Evolutionary conservation across 768 basidiomycete genomes (phyloP).

Genomic region (Boletellus ananas): DNA sequence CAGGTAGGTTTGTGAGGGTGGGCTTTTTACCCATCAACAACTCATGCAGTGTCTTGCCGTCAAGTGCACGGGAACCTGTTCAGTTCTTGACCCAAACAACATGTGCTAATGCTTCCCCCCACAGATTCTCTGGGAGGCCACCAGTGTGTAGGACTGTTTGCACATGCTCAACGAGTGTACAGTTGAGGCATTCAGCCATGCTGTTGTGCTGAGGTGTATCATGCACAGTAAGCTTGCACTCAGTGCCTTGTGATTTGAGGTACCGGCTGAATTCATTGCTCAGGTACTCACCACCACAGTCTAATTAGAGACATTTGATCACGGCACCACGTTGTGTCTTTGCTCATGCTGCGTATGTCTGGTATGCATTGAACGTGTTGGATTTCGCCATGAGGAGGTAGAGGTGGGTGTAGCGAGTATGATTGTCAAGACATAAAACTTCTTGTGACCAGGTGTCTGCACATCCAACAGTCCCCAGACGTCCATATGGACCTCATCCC

Average conservation of each 20-base stretch:
- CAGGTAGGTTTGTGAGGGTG: not conserved
- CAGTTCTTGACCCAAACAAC: conserved; percentile 4
- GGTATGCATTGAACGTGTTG: conserved; percentile 6
- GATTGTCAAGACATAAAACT: conserved; percentile 7
- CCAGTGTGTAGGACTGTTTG: not conserved
- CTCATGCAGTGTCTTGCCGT: not conserved
- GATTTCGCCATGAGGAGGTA: conserved; percentile 3
- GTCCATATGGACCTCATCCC: conserved; percentile 14
- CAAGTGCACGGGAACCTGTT: not conserved
- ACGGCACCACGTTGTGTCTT: not conserved
- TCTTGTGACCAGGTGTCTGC: not conserved
- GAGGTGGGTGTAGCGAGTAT: not conserved
- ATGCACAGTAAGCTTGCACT: not conserved
- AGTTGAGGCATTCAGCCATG: not conserved
- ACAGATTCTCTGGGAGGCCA: not conserved
- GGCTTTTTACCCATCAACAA: not conserved
- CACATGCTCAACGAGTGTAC: not conserved
- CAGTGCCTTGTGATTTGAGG: not conserved
- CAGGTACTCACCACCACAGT: conserved; percentile 32
- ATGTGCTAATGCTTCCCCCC: conserved; percentile 1
- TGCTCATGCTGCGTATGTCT: conserved; percentile 1
- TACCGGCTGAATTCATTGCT: not conserved
- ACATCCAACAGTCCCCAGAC: not conserved
- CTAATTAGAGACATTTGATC: conserved; percentile 2
- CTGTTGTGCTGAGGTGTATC: conserved; percentile 1